These are phyloP conservation scores for Elongisporangium undulatum DNA, from an alignment of 352 stramenopile genomes.

Conservation along the genomic window DNA sequence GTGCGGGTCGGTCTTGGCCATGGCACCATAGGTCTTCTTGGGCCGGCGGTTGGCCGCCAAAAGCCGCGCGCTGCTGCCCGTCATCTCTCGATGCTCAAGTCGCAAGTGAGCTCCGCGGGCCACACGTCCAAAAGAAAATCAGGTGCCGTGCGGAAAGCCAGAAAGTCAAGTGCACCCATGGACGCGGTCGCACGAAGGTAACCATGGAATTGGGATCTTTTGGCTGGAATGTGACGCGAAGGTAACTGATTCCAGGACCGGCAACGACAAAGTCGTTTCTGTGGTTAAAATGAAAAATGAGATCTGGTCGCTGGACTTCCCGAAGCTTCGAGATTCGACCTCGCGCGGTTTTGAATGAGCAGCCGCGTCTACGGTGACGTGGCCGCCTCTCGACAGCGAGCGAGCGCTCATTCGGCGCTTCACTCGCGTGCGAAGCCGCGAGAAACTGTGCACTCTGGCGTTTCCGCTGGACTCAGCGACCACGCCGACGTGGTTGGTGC, in stretches of 20 bases:
- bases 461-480: not conserved
- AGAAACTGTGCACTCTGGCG: not conserved
- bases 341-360: not conserved
- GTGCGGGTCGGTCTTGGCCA: constrained; percentile 23
- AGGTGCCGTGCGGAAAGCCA: not conserved
- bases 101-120: not conserved
- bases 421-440: not conserved
- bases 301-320: too few species aligned
- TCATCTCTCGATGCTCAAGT: not conserved
- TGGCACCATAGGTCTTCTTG: constrained; percentile 39
- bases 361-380: not conserved
- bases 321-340: not conserved
- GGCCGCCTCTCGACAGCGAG: not conserved
- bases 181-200: not conserved
- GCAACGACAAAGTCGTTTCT: not conserved
- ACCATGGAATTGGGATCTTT: not conserved
- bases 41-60: not conserved
- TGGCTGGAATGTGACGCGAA: not conserved
- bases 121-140: not conserved
- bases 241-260: not conserved
- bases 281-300: not conserved
- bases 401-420: not conserved
- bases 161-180: not conserved
- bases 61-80: not conserved
- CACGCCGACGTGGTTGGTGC: not conserved